Evolutionary conservation across 805 yeast species (phyloP).

Genomic region (Scheffersomyces coipomensis): DNA sequence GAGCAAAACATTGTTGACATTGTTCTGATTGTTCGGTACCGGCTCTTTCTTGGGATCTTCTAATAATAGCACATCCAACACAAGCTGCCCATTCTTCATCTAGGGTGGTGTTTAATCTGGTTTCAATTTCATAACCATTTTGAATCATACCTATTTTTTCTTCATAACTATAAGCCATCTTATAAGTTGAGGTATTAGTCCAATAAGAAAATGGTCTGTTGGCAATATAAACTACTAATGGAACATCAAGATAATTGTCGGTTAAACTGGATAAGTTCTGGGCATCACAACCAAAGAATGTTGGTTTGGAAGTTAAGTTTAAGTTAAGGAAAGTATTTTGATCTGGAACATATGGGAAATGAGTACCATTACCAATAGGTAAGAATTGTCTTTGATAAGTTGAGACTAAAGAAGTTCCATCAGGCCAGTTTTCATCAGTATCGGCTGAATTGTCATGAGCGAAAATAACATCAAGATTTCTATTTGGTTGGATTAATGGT

Average conservation of each 20-base stretch:
- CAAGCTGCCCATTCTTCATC: slow-evolving; percentile 66
- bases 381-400: slow-evolving; percentile 21
- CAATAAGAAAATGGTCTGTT: slow-evolving; percentile 59
- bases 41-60: slow-evolving; percentile 65
- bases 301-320: slow-evolving; percentile 63
- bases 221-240: slow-evolving; percentile 68
- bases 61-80: slow-evolving; percentile 72
- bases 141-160: slow-evolving; percentile 57
- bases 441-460: slow-evolving; percentile 40
- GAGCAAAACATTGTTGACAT: slow-evolving; percentile 62
- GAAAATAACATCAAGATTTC: slow-evolving; percentile 21
- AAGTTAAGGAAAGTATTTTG: slow-evolving; percentile 50
- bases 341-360: slow-evolving; percentile 77
- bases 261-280: slow-evolving; percentile 43
- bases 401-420: slow-evolving; percentile 21
- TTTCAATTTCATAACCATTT: slow-evolving; percentile 66
- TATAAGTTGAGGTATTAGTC: slow-evolving; percentile 65
- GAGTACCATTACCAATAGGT: slow-evolving; percentile 47
- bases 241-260: slow-evolving; percentile 40
- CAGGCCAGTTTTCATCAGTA: slow-evolving; percentile 18
- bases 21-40: slow-evolving; percentile 55
- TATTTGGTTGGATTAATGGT: slow-evolving; percentile 29
- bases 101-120: slow-evolving; percentile 59
- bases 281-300: slow-evolving; percentile 76
- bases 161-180: slow-evolving; percentile 53